These are phyloP conservation scores for Zymoseptoria ardabiliae DNA, from an alignment of 2,329 filamentous ascomycete genomes.

Conservation along the genomic window DNA sequence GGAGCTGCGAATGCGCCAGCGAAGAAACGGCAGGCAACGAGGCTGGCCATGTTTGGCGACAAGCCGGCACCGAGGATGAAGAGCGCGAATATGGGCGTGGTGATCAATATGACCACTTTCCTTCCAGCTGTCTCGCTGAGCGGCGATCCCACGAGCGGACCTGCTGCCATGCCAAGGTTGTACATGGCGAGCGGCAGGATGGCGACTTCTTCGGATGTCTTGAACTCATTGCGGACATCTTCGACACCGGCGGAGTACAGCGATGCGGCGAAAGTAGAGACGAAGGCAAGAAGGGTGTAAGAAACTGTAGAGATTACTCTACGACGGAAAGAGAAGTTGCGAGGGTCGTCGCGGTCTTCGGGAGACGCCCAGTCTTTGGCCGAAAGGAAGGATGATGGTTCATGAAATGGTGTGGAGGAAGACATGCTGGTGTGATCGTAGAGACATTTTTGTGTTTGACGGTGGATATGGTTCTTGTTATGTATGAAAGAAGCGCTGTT, in stretches of 20 bases:
- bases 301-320: conserved; percentile 21
- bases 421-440: neutral
- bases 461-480: neutral
- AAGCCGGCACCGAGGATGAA: conserved; percentile 31
- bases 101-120: conserved; percentile 30
- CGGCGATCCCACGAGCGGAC: conserved; percentile 40
- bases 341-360: conserved; percentile 26
- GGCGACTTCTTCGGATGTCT: conserved; percentile 48
- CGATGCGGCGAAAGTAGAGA: conserved; percentile 30
- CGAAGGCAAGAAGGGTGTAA: conserved; percentile 26
- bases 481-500: neutral
- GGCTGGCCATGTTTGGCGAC: conserved; percentile 14
- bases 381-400: neutral
- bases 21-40: conserved; percentile 37
- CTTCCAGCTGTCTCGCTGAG: conserved; percentile 33
- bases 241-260: conserved; percentile 15
- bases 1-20: conserved; percentile 39
- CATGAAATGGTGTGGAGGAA: neutral
- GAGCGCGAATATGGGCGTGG: conserved; percentile 30
- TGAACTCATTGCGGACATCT: conserved; percentile 47
- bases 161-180: conserved; percentile 52
- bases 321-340: conserved; percentile 23
- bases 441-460: neutral
- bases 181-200: conserved; percentile 53
- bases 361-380: conserved; percentile 24